Evolutionary conservation across 306 rosid genomes (phyloP), one percentile per base, ranked within the genome.

Genomic region (Rosa chinensis): DNA sequence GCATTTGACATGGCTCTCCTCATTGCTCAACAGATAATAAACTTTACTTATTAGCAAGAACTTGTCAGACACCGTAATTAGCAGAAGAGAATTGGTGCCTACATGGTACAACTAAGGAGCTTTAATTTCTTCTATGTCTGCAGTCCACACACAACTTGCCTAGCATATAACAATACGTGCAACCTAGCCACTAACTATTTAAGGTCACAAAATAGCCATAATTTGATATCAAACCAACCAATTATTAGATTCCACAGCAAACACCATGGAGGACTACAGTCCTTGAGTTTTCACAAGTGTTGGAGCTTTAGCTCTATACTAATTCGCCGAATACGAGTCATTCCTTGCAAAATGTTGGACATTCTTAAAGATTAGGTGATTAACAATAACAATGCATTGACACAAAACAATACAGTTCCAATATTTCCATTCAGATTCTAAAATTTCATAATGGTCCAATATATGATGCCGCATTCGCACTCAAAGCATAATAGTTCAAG

Each of bases 271-370:
- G 1, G 45, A 62, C 3, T 42, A 8, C 68, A 52, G 6, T 17
- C 81, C 39, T 72, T 17, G 39, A 66, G 59, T 3, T 13, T 21
- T 42, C 66, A 39, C 72, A 50, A 76, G 53, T 70, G 50, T 28
- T 25, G 28, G 9, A 48, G 59, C 55, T 67, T 77, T 66, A 32
- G 58, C 18, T 5, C 5, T 45, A 17, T 37, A 25, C 1, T 39
- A 18, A 44, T 12, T 28, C 17, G 61, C 20, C 13, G 9, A 35
- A 18, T 61, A 67, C 17, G 69, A 4, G 44, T 49, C 43, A 45
- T 13, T 23, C 20, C 64, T 20, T 5, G 47, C 77, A 52, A 73
- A n/a, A 37, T 8, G 18, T 0, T 9, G 45, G 47, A 32, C 63
- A 72, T 32, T 48, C 42, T 49, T 70, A 16, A 25, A 73, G 28